Percentiles rank a stretch among this genome's conserved stretches.
phyloP scores from a whole-genome alignment of 148 eudicot genomes.

The Silene latifolia region DNA sequence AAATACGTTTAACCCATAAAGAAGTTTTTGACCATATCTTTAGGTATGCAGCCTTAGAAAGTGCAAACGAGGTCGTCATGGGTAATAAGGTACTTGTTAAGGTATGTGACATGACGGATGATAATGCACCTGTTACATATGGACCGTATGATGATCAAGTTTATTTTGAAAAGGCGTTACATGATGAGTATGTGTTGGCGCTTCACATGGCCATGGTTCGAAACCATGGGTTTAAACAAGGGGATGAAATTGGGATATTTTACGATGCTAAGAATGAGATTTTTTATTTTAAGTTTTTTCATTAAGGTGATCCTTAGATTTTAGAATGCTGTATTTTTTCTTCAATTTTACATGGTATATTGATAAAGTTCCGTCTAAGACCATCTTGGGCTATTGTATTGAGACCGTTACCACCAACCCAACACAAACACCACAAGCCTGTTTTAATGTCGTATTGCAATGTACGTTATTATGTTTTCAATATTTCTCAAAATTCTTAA shows the following conservation, averaged over 20 bases:
- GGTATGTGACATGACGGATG: slow-evolving; percentile 22
- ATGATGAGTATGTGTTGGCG: slow-evolving; percentile 26
- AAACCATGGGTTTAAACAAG: slow-evolving; percentile 18
- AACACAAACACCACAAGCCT: no score
- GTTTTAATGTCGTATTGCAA: no score
- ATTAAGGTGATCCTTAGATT: not conserved
- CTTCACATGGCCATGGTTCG: slow-evolving; percentile 20
- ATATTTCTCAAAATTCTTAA: no score
- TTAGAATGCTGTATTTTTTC: no score
- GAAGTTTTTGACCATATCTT: slow-evolving; percentile 22
- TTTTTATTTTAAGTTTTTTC: slow-evolving; percentile 22
- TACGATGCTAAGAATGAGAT: slow-evolving; percentile 4
- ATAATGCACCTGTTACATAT: slow-evolving; percentile 8
- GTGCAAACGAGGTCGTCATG: slow-evolving; percentile 5
- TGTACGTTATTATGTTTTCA: no score
- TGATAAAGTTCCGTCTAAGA: no score
- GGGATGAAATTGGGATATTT: slow-evolving; percentile 22
- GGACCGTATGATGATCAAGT: slow-evolving; percentile 22
- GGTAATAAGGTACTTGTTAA: slow-evolving; percentile 5
- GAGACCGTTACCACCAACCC: no score
- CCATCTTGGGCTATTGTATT: no score
- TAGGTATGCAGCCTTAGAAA: not conserved
- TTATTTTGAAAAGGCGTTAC: slow-evolving; percentile 11
- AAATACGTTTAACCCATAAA: slow-evolving; percentile 18
- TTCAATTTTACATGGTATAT: no score